These are phyloP conservation scores for Gymnopilus dilepis DNA, from an alignment of 768 basidiomycete genomes.

Conservation along the genomic window DNA sequence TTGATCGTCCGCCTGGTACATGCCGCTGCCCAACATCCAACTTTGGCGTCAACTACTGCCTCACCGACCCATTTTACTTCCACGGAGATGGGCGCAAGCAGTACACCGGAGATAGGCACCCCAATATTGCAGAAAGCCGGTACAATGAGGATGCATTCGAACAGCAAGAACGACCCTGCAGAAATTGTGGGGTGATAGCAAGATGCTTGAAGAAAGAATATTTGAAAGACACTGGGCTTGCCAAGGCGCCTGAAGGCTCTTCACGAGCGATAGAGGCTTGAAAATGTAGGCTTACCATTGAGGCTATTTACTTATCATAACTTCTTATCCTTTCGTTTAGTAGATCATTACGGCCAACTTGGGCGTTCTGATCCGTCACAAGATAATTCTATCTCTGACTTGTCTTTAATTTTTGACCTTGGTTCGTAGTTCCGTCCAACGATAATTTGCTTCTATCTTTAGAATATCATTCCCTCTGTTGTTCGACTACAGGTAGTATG, in stretches of 20 bases:
- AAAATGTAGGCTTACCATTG: too few species aligned
- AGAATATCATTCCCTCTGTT: too few species aligned
- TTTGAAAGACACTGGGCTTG: constrained; percentile 1
- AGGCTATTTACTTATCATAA: too few species aligned
- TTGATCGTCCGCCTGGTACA: background rate
- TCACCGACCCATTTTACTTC: background rate
- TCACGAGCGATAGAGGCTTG: background rate
- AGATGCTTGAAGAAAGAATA: constrained; percentile 9
- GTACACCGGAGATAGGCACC: constrained; percentile 9
- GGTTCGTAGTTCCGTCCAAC: too few species aligned
- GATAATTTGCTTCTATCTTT: too few species aligned
- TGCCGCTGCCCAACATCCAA: constrained; percentile 5
- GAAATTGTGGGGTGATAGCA: background rate
- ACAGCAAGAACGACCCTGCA: background rate
- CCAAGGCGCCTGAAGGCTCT: background rate
- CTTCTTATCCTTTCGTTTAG: too few species aligned
- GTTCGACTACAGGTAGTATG: too few species aligned
- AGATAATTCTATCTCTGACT: too few species aligned
- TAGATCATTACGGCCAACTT: too few species aligned
- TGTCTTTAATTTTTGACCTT: too few species aligned
- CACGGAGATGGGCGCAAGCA: constrained; percentile 8
- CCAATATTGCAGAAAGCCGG: background rate
- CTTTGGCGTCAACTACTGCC: constrained; percentile 1
- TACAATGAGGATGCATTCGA: constrained; percentile 2
- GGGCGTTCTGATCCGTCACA: too few species aligned